A percentile compares a stretch with the other conserved stretches of the same genome.
Evolutionary conservation across 2,329 filamentous ascomycete species (phyloP).

Genomic region (Penicillium verrucosum): DNA sequence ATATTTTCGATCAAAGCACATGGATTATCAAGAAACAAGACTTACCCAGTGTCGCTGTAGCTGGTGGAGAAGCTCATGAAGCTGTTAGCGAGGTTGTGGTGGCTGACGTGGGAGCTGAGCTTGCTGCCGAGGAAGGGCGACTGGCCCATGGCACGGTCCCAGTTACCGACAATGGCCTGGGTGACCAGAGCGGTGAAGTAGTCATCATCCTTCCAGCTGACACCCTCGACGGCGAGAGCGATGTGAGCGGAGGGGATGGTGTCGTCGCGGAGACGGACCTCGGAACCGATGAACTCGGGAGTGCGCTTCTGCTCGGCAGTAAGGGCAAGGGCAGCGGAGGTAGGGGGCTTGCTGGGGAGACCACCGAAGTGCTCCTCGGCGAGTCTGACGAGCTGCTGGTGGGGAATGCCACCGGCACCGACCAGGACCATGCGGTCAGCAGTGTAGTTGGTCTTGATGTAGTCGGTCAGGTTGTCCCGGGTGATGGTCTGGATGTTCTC

Average conservation of each 20-base stretch:
- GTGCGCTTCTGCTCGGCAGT: slow-evolving; percentile 75
- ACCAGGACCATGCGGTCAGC: slow-evolving; percentile 99
- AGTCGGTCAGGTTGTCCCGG: slow-evolving; percentile 83
- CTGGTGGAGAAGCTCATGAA: slow-evolving; percentile 99
- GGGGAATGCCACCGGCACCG: slow-evolving; percentile 87
- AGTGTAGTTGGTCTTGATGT: slow-evolving; percentile 99
- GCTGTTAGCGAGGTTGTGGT: slow-evolving; percentile 95
- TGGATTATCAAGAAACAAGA: slow-evolving; percentile 7
- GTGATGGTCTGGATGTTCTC: slow-evolving; percentile 98
- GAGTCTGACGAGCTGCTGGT: slow-evolving; percentile 89
- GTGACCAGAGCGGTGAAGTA: slow-evolving; percentile 98
- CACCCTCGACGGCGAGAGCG: slow-evolving; percentile 96
- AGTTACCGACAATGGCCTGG: slow-evolving; percentile 98
- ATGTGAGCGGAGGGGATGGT: slow-evolving; percentile 96
- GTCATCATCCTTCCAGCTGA: slow-evolving; percentile 98
- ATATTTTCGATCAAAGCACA: slow-evolving; percentile 21
- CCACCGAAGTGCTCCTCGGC: slow-evolving; percentile 92
- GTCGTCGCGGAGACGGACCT: slow-evolving; percentile 93
- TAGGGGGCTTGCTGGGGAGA: slow-evolving; percentile 71
- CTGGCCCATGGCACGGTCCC: slow-evolving; percentile 98
- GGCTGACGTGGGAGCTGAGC: slow-evolving; percentile 90
- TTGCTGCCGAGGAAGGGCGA: slow-evolving; percentile 97
- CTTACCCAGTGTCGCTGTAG: slow-evolving; percentile 98
- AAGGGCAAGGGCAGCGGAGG: slow-evolving; percentile 68
- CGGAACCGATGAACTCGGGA: slow-evolving; percentile 94